Evolutionary conservation across 805 yeast genomes (phyloP).

Genomic region (Huiozyma naganishii): DNA sequence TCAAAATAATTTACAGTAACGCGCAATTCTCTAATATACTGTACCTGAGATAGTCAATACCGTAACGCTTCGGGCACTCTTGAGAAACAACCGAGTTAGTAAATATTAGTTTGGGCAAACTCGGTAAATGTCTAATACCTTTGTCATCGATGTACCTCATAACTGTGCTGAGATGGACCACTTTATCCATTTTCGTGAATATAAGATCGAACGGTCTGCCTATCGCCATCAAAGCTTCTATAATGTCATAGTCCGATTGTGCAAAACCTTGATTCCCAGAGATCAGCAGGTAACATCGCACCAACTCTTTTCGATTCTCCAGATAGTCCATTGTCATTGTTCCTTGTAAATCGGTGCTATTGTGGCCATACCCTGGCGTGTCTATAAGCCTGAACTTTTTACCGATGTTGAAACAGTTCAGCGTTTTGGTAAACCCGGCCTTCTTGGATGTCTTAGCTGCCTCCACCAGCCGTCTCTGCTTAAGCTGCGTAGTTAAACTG

Average conservation of each 20-base stretch:
- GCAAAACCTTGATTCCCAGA: slow-evolving; percentile 52
- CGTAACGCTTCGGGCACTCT: slow-evolving; percentile 33
- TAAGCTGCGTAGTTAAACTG: slow-evolving; percentile 37
- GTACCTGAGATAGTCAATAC: slow-evolving; percentile 42
- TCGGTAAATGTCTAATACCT: slow-evolving; percentile 31
- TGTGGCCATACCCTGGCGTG: slow-evolving; percentile 83
- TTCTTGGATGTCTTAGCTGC: slow-evolving; percentile 45
- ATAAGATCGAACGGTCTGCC: slow-evolving; percentile 68
- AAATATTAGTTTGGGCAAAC: slow-evolving; percentile 37
- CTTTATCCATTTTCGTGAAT: slow-evolving; percentile 64
- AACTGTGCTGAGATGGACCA: slow-evolving; percentile 31
- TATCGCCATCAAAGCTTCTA: slow-evolving; percentile 36
- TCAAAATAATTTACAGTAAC: no score
- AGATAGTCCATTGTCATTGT: slow-evolving; percentile 54
- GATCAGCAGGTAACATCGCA: slow-evolving; percentile 50
- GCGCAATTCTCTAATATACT: slow-evolving; percentile 48
- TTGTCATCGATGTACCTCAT: slow-evolving; percentile 29
- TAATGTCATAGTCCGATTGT: slow-evolving; percentile 43
- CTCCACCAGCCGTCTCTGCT: slow-evolving; percentile 9
- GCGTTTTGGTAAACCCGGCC: slow-evolving; percentile 48
- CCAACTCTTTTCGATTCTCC: slow-evolving; percentile 39
- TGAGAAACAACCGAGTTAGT: slow-evolving; percentile 38
- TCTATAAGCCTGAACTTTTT: slow-evolving; percentile 60
- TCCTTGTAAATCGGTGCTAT: slow-evolving; percentile 61
- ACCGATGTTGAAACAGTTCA: slow-evolving; percentile 64